A percentile compares a stretch with the other conserved stretches of the same genome.
phyloP scores from a whole-genome alignment of 2,329 filamentous ascomycete genomes.

The Paracamarosporium sp. region DNA sequence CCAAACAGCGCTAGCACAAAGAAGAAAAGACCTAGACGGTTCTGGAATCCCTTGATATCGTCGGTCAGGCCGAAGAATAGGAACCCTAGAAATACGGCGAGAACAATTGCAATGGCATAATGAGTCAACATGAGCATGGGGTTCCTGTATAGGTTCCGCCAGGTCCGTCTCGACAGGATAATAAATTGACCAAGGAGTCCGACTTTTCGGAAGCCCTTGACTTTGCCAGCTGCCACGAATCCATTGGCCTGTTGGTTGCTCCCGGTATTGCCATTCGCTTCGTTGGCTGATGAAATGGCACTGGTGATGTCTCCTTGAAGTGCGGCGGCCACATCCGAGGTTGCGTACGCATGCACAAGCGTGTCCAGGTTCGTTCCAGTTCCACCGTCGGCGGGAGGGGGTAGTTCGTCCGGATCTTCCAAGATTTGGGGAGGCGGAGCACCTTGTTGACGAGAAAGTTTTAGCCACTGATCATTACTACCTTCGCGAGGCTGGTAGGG shows the following conservation, averaged over 20 bases:
- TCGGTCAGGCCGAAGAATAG: slow-evolving; percentile 96
- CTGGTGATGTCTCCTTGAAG: slow-evolving; percentile 81
- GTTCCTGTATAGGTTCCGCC: slow-evolving; percentile 97
- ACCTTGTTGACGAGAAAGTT: slow-evolving; percentile 61
- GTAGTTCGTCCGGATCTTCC: slow-evolving; percentile 72
- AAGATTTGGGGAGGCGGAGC: slow-evolving; percentile 65
- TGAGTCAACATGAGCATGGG: slow-evolving; percentile 98
- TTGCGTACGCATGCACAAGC: slow-evolving; percentile 76
- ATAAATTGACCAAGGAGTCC: slow-evolving; percentile 82
- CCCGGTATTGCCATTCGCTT: slow-evolving; percentile 72
- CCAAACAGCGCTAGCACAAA: slow-evolving; percentile 95
- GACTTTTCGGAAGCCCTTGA: slow-evolving; percentile 83
- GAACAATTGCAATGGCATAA: slow-evolving; percentile 93
- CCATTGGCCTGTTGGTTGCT: slow-evolving; percentile 60
- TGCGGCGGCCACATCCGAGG: slow-evolving; percentile 76
- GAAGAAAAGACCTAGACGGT: slow-evolving; percentile 95
- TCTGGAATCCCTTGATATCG: slow-evolving; percentile 97
- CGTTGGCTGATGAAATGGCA: slow-evolving; percentile 68
- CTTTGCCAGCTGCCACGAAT: slow-evolving; percentile 63
- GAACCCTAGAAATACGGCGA: slow-evolving; percentile 93
- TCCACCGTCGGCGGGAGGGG: slow-evolving; percentile 62
- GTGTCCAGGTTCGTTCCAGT: slow-evolving; percentile 79
- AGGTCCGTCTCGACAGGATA: slow-evolving; percentile 89
- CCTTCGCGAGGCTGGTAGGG: slow-evolving; percentile 58
- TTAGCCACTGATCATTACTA: slow-evolving; percentile 65